These are phyloP conservation scores for Phylloporus sp. DNA, from an alignment of 768 basidiomycete species.

Conservation along the genomic window DNA sequence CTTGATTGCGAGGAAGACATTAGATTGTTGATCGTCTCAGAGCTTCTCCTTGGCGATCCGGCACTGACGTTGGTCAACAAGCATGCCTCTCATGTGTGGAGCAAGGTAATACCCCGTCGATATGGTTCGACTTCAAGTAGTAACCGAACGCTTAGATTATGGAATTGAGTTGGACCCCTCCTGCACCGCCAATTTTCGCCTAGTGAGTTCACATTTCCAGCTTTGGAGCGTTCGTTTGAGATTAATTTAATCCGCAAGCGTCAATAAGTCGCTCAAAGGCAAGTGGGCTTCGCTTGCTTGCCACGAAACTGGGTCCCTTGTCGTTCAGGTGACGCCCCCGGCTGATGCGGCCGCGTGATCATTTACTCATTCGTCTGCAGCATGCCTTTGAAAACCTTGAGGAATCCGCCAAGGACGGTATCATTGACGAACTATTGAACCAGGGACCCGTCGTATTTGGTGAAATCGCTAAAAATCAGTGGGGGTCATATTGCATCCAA, in stretches of 20 bases:
- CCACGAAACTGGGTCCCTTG: constrained; percentile 86
- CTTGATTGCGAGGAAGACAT: constrained; percentile 90
- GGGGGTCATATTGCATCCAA: constrained; percentile 86
- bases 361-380: constrained; percentile 34
- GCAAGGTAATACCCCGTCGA: constrained; percentile 51
- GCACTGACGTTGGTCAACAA: constrained; percentile 86
- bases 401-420: constrained; percentile 78
- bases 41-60: constrained; percentile 79
- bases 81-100: constrained; percentile 91
- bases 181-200: constrained; percentile 84
- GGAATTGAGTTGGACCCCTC: constrained; percentile 85
- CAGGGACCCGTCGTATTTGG: constrained; percentile 64
- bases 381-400: constrained; percentile 86
- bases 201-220: constrained; percentile 50
- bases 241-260: constrained; percentile 40
- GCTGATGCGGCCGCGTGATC: background rate
- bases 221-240: background rate
- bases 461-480: constrained; percentile 82
- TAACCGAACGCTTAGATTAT: constrained; percentile 57
- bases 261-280: constrained; percentile 83
- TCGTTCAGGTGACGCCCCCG: constrained; percentile 61
- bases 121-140: background rate
- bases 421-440: constrained; percentile 78
- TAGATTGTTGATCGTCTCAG: constrained; percentile 76
- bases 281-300: constrained; percentile 89